A percentile compares a stretch with the other conserved stretches of the same genome.
Evolutionary conservation across 2,329 filamentous ascomycete species (phyloP).

Genomic region (Sarocladium strictum): DNA sequence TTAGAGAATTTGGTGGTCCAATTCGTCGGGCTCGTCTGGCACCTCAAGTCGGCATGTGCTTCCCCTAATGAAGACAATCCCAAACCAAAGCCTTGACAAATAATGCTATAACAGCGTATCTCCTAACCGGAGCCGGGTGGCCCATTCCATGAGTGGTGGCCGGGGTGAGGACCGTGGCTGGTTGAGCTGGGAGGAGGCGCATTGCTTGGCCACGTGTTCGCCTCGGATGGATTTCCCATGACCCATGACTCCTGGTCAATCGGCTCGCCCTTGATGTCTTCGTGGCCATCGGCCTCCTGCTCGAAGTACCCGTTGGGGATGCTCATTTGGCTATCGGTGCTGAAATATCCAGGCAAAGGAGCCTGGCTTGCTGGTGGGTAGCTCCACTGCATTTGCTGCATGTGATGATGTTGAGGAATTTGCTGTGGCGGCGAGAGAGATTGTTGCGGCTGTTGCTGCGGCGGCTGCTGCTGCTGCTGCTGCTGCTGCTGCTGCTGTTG

Average conservation of each 20-base stretch:
- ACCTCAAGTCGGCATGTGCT: too few relatives aligned
- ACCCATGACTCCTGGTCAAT: background rate
- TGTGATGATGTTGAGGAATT: background rate
- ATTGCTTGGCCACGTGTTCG: background rate
- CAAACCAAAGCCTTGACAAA: too few relatives aligned
- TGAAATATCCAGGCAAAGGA: background rate
- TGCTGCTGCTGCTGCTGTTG: background rate
- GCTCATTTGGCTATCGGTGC: background rate
- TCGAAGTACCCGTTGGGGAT: conserved; percentile 1
- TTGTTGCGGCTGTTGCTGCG: background rate
- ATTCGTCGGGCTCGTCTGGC: too few relatives aligned
- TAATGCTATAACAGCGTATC: background rate
- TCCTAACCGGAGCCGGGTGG: background rate
- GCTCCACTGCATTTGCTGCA: background rate
- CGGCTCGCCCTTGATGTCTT: conserved; percentile 2
- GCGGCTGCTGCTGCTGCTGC: background rate
- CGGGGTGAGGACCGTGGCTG: background rate
- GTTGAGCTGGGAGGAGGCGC: background rate
- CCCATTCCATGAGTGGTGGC: background rate
- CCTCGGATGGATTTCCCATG: background rate
- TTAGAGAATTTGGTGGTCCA: too few relatives aligned
- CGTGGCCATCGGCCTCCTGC: background rate
- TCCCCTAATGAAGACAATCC: too few relatives aligned
- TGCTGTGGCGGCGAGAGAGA: background rate
- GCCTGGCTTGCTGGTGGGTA: background rate